Base-by-base conservation (phyloP, 495 filamentous ascomycete genomes). In the Entonaema liquescens region DNA sequence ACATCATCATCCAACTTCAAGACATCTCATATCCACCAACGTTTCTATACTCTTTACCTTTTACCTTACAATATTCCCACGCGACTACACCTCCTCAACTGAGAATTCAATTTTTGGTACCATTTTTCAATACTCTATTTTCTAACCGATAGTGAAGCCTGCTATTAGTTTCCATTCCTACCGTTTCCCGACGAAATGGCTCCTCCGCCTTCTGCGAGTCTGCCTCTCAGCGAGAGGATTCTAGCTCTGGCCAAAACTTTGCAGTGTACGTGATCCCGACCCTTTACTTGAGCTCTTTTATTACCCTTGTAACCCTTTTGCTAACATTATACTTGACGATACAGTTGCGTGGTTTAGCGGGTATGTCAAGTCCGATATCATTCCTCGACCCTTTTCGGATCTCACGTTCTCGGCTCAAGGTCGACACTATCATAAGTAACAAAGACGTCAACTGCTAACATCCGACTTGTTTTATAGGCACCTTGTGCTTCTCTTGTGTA, bases 291-390 rank as follows among this genome's bases (percentile, higher is more conserved):
- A 47, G 42, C 19, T 62, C 28, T 17, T 53, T 59, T 53, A 31
- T 62, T 35, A 40, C 36, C 55, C 36, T 64, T 63, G 73, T 62
- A 76, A 57, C 40, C 55, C n/a, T n/a, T 53, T 29, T 54, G 67
- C 78, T 81, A 72, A 82, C 76, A 42, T 68, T 59, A 5, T 15
- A 28, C 44, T 38, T n/a, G 12, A 56, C 26, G 13, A 53, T 73
- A 40, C 58, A 82, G 82, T 86, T 75, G 86, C 86, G 60, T 98
- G 95, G 95, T 99, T 99, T 74, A 83, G 89, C 71, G 95, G 95
- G 90, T 95, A 90, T 62, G 92, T 90, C 40, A 61, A 73, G 33
- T 59, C 49, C 11, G 56, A 25, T 58, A 52, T 38, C 26, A n/a
- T 28, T 59, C 54, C 13, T 29, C 38, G 55, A 49, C 29, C 58